Evolutionary conservation across 108 stramenopile genomes (phyloP).

Genomic region (Cyclotella sp.): DNA sequence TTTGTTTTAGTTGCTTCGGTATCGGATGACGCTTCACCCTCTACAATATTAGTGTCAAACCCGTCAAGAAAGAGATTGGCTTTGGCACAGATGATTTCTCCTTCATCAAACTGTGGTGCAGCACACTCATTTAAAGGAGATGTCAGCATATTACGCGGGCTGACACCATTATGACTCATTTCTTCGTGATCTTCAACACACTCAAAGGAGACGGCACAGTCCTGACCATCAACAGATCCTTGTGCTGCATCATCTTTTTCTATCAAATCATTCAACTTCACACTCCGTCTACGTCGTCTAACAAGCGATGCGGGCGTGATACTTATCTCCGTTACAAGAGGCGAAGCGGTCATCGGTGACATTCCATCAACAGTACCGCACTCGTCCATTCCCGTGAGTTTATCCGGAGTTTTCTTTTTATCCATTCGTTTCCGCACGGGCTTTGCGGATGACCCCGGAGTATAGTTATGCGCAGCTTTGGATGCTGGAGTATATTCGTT

Average conservation of each 20-base stretch:
- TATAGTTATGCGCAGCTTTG: neutral
- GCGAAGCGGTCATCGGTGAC: neutral
- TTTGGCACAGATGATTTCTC: neutral
- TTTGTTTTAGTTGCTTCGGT: neutral
- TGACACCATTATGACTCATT: constrained; percentile 1
- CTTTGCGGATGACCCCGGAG: neutral
- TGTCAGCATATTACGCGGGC: neutral
- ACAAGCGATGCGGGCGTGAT: neutral
- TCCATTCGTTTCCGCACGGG: constrained; percentile 15
- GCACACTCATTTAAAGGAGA: neutral
- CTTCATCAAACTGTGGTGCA: neutral
- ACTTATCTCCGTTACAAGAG: neutral
- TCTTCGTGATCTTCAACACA: neutral
- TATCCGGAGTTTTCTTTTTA: constrained; percentile 22
- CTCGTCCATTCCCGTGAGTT: neutral
- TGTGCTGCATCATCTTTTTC: neutral
- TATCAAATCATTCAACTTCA: neutral
- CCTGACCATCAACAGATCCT: neutral
- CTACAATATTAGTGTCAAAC: neutral
- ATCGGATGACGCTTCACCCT: neutral
- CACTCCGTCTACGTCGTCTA: neutral
- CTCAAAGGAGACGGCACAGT: neutral
- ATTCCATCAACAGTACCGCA: neutral
- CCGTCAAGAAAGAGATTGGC: neutral
- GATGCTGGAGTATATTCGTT: neutral